Evolutionary conservation across 2,329 filamentous ascomycete species (phyloP), one percentile per base, ranked within the genome.

Genomic region (Tothia fuscella): DNA sequence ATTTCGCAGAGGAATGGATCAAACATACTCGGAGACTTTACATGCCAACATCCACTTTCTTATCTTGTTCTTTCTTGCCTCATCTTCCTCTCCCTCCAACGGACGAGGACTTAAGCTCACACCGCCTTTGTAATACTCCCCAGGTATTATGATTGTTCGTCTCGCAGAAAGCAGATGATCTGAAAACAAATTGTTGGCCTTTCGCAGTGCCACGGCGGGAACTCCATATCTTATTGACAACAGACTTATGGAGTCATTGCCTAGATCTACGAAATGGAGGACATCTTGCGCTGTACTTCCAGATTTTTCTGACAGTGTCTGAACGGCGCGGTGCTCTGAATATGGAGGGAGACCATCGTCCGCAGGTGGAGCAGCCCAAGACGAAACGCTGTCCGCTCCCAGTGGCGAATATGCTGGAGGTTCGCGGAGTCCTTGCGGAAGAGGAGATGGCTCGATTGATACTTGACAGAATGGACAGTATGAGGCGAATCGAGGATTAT

Each of bases 391-490:
- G 44, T 74, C 17, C 48, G 52, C 67, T n/a, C n/a, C n/a, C n/a
- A n/a, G n/a, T 62, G 64, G 61, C 51, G 61, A 65, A 52, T 86
- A 86, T 9, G 73, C 67, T 1, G 80, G 80, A n/a, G 80, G 80
- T 45, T 80, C 74, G 53, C 69, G 72, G 19, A 85, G 67, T 9
- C 79, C 76, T 19, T 31, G 17, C 2, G 76, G 72, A 36, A 77
- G 67, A 3, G 78, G 59, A 6, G 74, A 74, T 3, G 78, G 74
- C 4, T 61, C 64, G 33, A 65, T 71, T 4, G 78, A 78, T 50
- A 85, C 72, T 59, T 89, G 84, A 56, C 84, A 91, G 58, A 82
- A 89, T 0, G 83, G 83, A 55, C 74, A 78, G 49, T 77, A 77
- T 28, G 67, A 64, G 41, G 71, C 70, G 60, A 85, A 87, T 30